phyloP scores from a whole-genome alignment of 345 rosid genomes.

The Melaleuca alternifolia region DNA sequence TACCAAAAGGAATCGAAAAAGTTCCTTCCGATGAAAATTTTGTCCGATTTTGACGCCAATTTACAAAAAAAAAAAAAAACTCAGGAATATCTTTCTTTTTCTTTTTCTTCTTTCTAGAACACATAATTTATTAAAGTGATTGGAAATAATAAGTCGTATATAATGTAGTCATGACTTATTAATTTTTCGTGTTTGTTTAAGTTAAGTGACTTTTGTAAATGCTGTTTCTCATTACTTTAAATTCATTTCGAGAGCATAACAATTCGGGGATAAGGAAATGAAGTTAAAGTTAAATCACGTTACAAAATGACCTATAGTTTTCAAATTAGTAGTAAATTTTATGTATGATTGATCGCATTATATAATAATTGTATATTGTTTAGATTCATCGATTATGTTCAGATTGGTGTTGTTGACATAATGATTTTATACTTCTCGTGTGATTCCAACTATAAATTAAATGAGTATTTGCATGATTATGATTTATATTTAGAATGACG shows the following conservation, averaged over 20 bases:
- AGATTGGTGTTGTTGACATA: not conserved
- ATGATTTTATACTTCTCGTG: not conserved
- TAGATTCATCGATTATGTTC: not conserved
- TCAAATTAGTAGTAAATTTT: not conserved
- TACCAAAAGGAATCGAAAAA: not conserved
- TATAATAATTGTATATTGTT: not conserved
- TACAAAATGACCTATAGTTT: not conserved
- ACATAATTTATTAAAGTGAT: too few relatives aligned
- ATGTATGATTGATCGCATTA: not conserved
- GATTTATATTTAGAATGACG: not conserved
- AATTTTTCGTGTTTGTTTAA: not conserved
- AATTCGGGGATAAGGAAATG: not conserved
- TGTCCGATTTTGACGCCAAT: not conserved
- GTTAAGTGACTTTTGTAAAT: not conserved
- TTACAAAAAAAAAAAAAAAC: too few relatives aligned
- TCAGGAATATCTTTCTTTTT: not conserved
- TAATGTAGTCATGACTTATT: too few relatives aligned
- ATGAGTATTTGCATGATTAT: not conserved
- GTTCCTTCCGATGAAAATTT: not conserved
- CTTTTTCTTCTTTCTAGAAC: too few relatives aligned
- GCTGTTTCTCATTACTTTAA: not conserved
- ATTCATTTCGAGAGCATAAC: not conserved
- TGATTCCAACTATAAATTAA: not conserved
- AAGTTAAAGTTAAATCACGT: not conserved
- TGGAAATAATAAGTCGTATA: too few relatives aligned